phyloP scores from a whole-genome alignment of 2,329 filamentous ascomycete genomes.

The Hirsutella minnesotensis region DNA sequence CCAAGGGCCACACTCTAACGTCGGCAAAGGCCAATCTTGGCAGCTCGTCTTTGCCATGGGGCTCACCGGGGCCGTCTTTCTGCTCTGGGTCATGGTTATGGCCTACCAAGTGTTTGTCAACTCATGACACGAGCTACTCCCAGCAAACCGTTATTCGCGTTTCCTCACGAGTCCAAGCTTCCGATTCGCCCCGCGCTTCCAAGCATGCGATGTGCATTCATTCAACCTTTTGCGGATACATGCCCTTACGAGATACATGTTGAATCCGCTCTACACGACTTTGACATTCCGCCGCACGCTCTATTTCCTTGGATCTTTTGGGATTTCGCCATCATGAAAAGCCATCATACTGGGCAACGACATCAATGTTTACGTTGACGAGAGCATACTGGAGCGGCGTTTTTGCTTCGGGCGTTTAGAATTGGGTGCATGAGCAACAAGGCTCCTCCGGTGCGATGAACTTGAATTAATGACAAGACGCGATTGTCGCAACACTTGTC shows the following conservation, averaged over 20 bases:
- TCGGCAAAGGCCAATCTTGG: slow-evolving; percentile 41
- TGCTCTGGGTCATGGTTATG: slow-evolving; percentile 60
- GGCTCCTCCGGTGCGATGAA: no score
- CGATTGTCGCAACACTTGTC: no score
- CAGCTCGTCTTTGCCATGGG: slow-evolving; percentile 52
- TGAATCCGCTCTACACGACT: no score
- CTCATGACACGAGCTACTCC: slow-evolving; percentile 19
- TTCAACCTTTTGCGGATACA: neutral
- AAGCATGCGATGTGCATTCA: no score
- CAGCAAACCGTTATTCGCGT: no score
- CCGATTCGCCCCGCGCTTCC: no score
- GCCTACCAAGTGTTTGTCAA: slow-evolving; percentile 50
- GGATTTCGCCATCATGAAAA: neutral
- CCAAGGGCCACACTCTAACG: neutral
- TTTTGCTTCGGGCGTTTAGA: neutral
- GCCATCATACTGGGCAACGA: neutral
- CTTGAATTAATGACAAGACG: no score
- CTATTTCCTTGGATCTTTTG: no score
- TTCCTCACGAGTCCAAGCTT: no score
- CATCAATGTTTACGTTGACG: neutral
- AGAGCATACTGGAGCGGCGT: neutral
- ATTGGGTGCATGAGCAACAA: neutral
- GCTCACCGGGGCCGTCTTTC: slow-evolving; percentile 45
- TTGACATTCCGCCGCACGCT: no score
- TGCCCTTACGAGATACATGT: neutral